Percentiles rank a stretch among this genome's conserved stretches.
Conservation (phyloP, 345 rosid genomes). For the Eutrema heterophyllum region DNA sequence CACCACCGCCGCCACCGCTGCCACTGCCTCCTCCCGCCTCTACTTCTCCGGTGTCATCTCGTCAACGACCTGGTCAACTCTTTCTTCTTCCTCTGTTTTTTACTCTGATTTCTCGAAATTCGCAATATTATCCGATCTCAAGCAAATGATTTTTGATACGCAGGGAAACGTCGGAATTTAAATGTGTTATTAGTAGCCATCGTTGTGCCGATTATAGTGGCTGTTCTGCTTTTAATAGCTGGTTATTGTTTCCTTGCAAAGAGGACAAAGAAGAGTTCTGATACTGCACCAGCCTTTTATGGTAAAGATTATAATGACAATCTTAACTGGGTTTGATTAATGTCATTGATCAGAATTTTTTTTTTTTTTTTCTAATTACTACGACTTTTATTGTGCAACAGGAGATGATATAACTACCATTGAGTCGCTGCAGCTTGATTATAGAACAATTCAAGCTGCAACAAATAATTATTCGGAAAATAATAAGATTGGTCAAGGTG, state of each 20-base stretch:
- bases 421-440: constrained; percentile 43
- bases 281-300: background rate
- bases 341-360: background rate
- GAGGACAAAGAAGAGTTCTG: constrained; percentile 22
- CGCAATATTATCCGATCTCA: background rate
- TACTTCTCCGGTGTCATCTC: background rate
- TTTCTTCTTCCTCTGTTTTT: background rate
- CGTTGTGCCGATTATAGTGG: constrained; percentile 19
- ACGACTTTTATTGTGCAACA: constrained; percentile 1
- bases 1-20: background rate
- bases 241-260: constrained; percentile 30
- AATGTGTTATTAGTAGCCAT: constrained; percentile 26
- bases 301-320: constrained; percentile 16
- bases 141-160: background rate
- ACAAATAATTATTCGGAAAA: constrained; percentile 35
- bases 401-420: constrained; percentile 23
- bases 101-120: background rate
- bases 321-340: background rate
- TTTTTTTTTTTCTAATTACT: background rate
- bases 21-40: background rate
- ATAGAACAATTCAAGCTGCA: constrained; percentile 37
- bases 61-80: background rate
- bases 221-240: constrained; percentile 17
- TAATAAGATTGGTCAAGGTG: constrained; percentile 56
- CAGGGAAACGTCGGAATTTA: constrained; percentile 28